Evolutionary conservation across 139 green algal species (phyloP).

Genomic region (Volvox reticuliferus): DNA sequence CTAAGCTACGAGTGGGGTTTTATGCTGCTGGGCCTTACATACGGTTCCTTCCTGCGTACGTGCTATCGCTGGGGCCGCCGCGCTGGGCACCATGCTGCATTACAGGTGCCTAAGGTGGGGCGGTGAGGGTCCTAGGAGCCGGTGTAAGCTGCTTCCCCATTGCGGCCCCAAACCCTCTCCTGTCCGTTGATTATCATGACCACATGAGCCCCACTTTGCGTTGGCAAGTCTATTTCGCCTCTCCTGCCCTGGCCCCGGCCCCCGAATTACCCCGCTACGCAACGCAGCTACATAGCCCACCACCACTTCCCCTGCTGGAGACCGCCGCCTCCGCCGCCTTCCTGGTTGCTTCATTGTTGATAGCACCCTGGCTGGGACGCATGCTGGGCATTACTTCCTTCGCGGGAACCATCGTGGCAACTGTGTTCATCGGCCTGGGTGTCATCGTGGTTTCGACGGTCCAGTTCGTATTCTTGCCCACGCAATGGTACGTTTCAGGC

Average conservation of each 20-base stretch:
- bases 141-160: too few species aligned
- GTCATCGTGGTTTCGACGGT: conserved; percentile 44
- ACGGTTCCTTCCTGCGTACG: conserved; percentile 48
- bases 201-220: too few species aligned
- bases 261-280: too few species aligned
- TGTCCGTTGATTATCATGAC: too few species aligned
- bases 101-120: conserved; percentile 32
- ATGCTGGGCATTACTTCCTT: conserved; percentile 46
- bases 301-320: conserved; percentile 10
- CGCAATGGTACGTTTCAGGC: conserved; percentile 34
- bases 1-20: conserved; percentile 66
- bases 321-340: conserved; percentile 21
- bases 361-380: conserved; percentile 43
- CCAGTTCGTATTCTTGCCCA: conserved; percentile 45
- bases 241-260: not conserved
- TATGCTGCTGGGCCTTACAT: conserved; percentile 52
- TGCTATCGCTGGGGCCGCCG: conserved; percentile 41
- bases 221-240: not conserved
- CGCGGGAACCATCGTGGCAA: conserved; percentile 43
- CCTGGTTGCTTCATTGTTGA: conserved; percentile 26
- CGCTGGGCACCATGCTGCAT: conserved; percentile 9
- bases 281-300: not conserved
- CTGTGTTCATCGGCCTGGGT: conserved; percentile 40
- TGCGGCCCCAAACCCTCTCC: too few species aligned
- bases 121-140: not conserved